These are phyloP conservation scores for Luvunga scandens DNA, from an alignment of 345 rosid species.

Conservation along the genomic window DNA sequence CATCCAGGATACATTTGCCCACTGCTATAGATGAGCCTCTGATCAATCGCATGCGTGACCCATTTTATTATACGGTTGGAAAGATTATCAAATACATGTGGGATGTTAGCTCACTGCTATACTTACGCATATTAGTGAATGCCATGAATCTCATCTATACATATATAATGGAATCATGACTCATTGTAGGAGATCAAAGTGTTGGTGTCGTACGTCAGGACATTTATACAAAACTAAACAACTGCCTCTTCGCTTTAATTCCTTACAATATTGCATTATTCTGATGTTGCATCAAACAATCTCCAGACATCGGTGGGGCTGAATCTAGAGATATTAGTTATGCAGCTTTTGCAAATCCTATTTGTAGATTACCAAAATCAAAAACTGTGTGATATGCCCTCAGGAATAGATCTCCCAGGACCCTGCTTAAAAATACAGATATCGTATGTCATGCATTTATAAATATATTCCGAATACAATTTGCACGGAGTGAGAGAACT, in stretches of 20 bases:
- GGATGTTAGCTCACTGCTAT: neutral
- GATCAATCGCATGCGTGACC: too few species aligned
- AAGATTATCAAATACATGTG: too few species aligned
- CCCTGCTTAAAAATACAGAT: slow-evolving; percentile 30
- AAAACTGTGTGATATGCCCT: slow-evolving; percentile 60
- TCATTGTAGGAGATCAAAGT: neutral
- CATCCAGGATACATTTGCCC: too few species aligned
- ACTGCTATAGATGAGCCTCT: too few species aligned
- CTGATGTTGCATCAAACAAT: neutral
- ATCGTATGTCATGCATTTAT: neutral
- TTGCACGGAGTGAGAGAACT: neutral
- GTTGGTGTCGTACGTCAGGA: neutral
- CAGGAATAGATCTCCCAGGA: slow-evolving; percentile 54
- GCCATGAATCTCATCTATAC: neutral
- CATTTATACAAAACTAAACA: neutral
- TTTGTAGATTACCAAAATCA: slow-evolving; percentile 44
- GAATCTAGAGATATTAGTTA: neutral
- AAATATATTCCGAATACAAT: neutral
- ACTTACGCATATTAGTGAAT: neutral
- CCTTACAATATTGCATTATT: neutral
- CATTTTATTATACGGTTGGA: too few species aligned
- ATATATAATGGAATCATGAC: neutral
- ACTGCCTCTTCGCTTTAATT: neutral
- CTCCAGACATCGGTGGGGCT: neutral
- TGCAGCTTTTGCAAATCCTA: slow-evolving; percentile 57